Evolutionary conservation across 345 rosid genomes (phyloP).

Genomic region (Linum usitatissimum): DNA sequence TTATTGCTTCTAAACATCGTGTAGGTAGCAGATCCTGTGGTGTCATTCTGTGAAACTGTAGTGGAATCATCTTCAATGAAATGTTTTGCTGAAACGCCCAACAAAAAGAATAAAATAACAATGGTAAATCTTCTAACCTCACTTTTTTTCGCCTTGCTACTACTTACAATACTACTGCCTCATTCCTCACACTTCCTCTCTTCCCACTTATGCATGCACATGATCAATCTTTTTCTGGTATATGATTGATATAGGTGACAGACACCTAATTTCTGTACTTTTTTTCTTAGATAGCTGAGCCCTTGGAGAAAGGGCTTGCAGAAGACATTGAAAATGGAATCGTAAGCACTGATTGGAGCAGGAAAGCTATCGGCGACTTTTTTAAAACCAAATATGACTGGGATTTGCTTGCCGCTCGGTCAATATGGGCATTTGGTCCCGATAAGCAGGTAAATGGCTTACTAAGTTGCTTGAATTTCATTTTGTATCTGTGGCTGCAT

Average conservation of each 20-base stretch:
- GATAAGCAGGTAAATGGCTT: constrained; percentile 66
- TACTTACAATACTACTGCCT: neutral
- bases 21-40: constrained; percentile 97
- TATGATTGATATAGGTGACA: neutral
- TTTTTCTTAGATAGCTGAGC: constrained; percentile 78
- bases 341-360: constrained; percentile 84
- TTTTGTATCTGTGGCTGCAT: neutral
- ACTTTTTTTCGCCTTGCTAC: no score
- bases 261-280: constrained; percentile 1
- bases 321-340: constrained; percentile 85
- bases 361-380: constrained; percentile 84
- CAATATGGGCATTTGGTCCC: constrained; percentile 99
- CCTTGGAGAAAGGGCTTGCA: constrained; percentile 90
- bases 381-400: constrained; percentile 87
- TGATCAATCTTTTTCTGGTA: neutral
- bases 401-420: constrained; percentile 96
- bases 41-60: constrained; percentile 96
- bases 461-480: neutral
- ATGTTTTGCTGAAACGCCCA: constrained; percentile 97
- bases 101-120: constrained; percentile 93
- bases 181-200: neutral
- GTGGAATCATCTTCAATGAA: constrained; percentile 97
- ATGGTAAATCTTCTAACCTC: constrained; percentile 36
- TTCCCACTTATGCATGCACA: neutral
- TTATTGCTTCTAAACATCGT: neutral